Evolutionary conservation across 75 land plant genomes (phyloP).

Genomic region (Selaginella tamariscina): DNA sequence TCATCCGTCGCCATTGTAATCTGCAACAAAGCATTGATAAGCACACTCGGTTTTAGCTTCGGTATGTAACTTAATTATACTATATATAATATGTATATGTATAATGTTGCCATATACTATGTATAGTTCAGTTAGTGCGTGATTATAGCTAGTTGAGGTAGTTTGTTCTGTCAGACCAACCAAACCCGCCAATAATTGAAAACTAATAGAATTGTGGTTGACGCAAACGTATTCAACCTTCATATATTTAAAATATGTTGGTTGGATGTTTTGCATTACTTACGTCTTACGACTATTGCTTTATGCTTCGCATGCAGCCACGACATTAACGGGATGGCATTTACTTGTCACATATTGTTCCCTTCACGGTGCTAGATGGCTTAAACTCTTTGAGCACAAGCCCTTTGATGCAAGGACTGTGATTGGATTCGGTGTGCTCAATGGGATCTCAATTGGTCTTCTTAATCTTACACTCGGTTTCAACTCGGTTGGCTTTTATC

Average conservation of each 20-base stretch:
- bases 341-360: conserved; percentile 67
- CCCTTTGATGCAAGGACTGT: conserved; percentile 62
- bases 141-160: too few relatives aligned
- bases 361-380: conserved; percentile 54
- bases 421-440: conserved; percentile 68
- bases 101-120: too few relatives aligned
- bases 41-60: conserved; percentile 47
- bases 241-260: too few relatives aligned
- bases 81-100: too few relatives aligned
- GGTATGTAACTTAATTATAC: too few relatives aligned
- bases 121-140: too few relatives aligned
- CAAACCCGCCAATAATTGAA: too few relatives aligned
- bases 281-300: not conserved
- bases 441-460: conserved; percentile 72
- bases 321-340: conserved; percentile 83
- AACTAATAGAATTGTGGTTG: too few relatives aligned
- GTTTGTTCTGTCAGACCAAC: too few relatives aligned
- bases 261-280: not conserved
- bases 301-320: conserved; percentile 29
- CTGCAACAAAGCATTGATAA: conserved; percentile 75
- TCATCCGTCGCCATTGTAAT: conserved; percentile 77
- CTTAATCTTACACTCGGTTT: conserved; percentile 68
- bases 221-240: too few relatives aligned
- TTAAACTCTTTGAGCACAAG: conserved; percentile 80
- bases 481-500: not conserved